phyloP scores from a whole-genome alignment of 192 early-diverging fungal species.

The Chytriomyces confervae region DNA sequence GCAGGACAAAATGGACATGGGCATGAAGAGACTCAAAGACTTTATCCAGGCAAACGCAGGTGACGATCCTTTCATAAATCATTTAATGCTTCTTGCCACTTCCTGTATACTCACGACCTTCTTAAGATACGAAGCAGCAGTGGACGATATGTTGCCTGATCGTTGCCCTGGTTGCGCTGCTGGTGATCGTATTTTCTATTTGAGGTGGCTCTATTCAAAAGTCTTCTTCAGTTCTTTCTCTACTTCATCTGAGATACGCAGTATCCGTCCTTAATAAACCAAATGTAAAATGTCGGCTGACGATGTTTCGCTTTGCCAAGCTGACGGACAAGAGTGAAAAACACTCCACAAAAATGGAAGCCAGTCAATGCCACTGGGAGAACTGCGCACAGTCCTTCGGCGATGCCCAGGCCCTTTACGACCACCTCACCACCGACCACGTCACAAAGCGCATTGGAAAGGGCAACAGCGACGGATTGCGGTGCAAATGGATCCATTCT shows the following conservation, averaged over 20 bases:
- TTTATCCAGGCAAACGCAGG: constrained; percentile 60
- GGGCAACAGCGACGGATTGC: constrained; percentile 73
- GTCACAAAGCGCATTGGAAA: constrained; percentile 82
- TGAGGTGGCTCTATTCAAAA: constrained; percentile 7
- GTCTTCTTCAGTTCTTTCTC: background rate
- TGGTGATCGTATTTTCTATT: constrained; percentile 51
- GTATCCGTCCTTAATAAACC: no score
- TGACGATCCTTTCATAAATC: constrained; percentile 24
- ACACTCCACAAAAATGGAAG: no score
- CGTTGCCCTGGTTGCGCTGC: constrained; percentile 52
- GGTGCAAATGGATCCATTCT: constrained; percentile 89
- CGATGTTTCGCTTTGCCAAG: no score
- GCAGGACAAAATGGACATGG: constrained; percentile 51
- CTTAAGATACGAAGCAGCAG: constrained; percentile 53
- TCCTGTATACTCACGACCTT: background rate
- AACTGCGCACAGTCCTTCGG: constrained; percentile 53
- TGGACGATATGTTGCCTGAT: constrained; percentile 54
- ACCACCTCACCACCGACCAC: constrained; percentile 86
- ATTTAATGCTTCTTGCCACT: background rate
- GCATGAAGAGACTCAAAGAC: constrained; percentile 56
- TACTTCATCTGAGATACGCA: background rate
- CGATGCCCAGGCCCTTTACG: constrained; percentile 84
- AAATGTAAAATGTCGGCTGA: no score
- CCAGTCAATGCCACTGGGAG: constrained; percentile 25
- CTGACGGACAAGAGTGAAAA: no score